Conservation (phyloP, 2,329 filamentous ascomycete genomes). For the Penicillium griseofulvum region DNA sequence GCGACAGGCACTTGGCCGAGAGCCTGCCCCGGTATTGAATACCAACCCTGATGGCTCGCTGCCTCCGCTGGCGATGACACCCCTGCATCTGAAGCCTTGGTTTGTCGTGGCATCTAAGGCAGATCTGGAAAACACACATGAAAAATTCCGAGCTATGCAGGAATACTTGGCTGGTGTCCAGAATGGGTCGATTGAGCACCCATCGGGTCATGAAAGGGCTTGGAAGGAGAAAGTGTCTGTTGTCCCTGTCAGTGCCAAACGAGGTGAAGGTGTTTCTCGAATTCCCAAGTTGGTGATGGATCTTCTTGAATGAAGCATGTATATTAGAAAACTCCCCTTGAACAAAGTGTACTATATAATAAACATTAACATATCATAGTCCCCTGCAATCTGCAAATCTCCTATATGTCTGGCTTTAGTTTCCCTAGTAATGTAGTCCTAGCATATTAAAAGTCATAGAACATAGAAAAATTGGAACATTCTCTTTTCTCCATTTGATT, state of each 20-base stretch:
- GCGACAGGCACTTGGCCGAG: background rate
- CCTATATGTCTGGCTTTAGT: background rate
- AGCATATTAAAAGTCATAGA: background rate
- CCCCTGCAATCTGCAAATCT: background rate
- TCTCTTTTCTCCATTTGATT: background rate
- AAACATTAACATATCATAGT: background rate
- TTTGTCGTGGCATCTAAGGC: constrained; percentile 94
- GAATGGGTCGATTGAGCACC: constrained; percentile 64
- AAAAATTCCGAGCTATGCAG: constrained; percentile 70
- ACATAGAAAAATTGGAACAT: background rate
- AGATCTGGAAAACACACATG: constrained; percentile 73
- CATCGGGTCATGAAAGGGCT: constrained; percentile 67
- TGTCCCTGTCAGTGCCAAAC: constrained; percentile 86
- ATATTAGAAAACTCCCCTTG: constrained; percentile 9
- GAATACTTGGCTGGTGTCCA: constrained; percentile 68
- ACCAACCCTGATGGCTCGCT: constrained; percentile 29
- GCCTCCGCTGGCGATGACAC: constrained; percentile 55
- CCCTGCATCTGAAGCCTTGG: constrained; percentile 93
- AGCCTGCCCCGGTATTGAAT: constrained; percentile 7
- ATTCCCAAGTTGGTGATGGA: constrained; percentile 45
- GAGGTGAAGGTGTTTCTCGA: constrained; percentile 73
- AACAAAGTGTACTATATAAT: constrained; percentile 12
- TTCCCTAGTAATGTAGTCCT: background rate
- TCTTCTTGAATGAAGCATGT: constrained; percentile 36
- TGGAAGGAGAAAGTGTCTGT: constrained; percentile 59